Base-by-base conservation (phyloP, 1,284 basidiomycete genomes). In the Vanrija pseudolonga region DNA sequence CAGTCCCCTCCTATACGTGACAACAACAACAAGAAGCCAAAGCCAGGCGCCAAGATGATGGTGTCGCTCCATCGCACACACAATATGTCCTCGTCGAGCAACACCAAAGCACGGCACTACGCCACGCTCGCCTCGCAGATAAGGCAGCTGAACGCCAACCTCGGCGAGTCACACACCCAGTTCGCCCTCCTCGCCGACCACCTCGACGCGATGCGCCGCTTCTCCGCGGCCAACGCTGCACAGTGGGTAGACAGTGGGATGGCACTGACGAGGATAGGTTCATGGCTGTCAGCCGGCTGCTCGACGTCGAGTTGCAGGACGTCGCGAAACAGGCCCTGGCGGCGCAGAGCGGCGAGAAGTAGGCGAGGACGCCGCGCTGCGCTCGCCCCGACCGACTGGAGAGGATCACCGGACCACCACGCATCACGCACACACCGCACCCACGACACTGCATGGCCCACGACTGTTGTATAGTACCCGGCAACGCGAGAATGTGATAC, bases 241-340 rank as follows among this genome's bases (percentile, higher is more conserved):
- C 72, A 75, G 75, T 77, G 58, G 64, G 74, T 69, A 32, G 11
- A 12, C 12, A 12, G 32, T 12, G 32, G 14, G 9, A 12, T 12
- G 32, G 26, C 24, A 28, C 55, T 57, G 45, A 57, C 52, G 12
- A 9, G 12, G 7, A 3, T 47, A 77, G 75, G 45, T 77, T 77
- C 59, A 77, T 77, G 75, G 72, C 75, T 9, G 67, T 71, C 3
- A 75, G 73, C 20, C 55, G 72, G 32, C 56, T 75, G 22, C 59
- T 77, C 12, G 74, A 77, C 47, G 60, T 66, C 12, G 75, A 77
- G 53, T 58, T 77, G 32, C 8, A 32, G 32, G 32, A 4, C 32
- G 12, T 32, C 12, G 32, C 8, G 9, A 12, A 32, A 12, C 9
- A 32, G 32, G 32, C 14, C 12, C 11, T 14, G 32, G 32, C 32